Conservation (phyloP, 2,329 filamentous ascomycete species). For the Talaromyces verruculosus region DNA sequence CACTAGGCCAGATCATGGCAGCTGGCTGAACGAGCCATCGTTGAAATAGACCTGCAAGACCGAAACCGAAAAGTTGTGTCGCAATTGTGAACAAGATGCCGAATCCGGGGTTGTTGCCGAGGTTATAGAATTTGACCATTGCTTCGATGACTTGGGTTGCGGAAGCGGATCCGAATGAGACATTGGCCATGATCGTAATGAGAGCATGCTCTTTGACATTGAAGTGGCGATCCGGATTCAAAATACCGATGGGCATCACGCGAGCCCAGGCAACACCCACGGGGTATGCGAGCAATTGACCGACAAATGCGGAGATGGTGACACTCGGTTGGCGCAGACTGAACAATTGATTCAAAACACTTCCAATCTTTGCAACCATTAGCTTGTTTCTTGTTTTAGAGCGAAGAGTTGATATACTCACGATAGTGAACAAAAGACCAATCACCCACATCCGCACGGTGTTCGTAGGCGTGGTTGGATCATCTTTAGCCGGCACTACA, state of each 20-base stretch:
- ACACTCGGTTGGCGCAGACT: constrained; percentile 41
- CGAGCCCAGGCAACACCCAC: constrained; percentile 43
- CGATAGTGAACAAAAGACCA: constrained; percentile 40
- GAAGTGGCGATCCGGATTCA: constrained; percentile 46
- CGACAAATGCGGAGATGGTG: constrained; percentile 40
- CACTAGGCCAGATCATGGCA: constrained; percentile 64
- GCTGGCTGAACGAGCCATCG: constrained; percentile 61
- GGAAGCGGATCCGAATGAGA: constrained; percentile 48
- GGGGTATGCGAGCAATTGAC: constrained; percentile 49
- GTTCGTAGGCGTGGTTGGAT: constrained; percentile 34
- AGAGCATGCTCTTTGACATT: constrained; percentile 46
- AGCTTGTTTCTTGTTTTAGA: not conserved
- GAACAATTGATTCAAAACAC: constrained; percentile 42
- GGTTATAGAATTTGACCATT: constrained; percentile 54
- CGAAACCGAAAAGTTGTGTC: constrained; percentile 64
- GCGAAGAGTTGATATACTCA: constrained; percentile 23
- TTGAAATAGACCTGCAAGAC: constrained; percentile 60
- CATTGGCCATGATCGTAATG: constrained; percentile 49
- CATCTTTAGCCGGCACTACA: constrained; percentile 36
- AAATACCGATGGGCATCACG: constrained; percentile 40
- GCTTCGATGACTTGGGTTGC: constrained; percentile 42
- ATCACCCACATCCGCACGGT: constrained; percentile 42
- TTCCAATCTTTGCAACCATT: constrained; percentile 31
- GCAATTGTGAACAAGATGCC: constrained; percentile 61
- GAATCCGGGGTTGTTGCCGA: constrained; percentile 59